Evolutionary conservation across 371 early-diverging fungal species (phyloP).

Genomic region (Rhizopus sp.): DNA sequence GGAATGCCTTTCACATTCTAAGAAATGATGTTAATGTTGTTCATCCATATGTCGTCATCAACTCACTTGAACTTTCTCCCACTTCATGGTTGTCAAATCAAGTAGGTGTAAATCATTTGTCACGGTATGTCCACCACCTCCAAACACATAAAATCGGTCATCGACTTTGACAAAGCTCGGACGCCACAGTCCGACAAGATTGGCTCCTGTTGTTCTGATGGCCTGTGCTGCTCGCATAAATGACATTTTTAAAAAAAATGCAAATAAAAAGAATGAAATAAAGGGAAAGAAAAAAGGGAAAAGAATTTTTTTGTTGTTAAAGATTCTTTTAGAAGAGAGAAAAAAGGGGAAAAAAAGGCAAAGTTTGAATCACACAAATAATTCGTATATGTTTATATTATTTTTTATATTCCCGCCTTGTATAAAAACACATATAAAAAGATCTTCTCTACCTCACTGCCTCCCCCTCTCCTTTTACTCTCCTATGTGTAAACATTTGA

Average conservation of each 20-base stretch:
- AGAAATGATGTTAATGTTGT: conserved; percentile 2
- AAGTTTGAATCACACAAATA: background rate
- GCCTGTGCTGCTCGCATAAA: conserved; percentile 50
- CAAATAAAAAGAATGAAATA: conserved; percentile 3
- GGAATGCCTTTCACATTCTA: conserved; percentile 51
- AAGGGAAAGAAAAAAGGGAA: conserved; percentile 7
- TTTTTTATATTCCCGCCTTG: background rate
- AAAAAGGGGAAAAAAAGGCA: conserved; percentile 1
- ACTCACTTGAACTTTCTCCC: conserved; percentile 52
- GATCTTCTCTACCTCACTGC: background rate
- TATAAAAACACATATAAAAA: background rate
- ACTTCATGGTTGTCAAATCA: conserved; percentile 50
- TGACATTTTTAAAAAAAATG: conserved; percentile 10
- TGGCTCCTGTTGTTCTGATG: conserved; percentile 58
- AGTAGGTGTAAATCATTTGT: conserved; percentile 63
- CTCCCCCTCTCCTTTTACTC: background rate
- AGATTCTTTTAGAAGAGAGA: background rate
- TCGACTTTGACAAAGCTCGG: conserved; percentile 66
- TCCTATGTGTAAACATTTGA: background rate
- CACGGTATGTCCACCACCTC: conserved; percentile 62
- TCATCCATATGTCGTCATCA: conserved; percentile 1
- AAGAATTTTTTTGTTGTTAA: background rate
- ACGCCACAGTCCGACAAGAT: conserved; percentile 66
- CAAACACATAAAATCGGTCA: conserved; percentile 60
- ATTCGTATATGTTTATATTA: background rate